Evolutionary conservation across 306 rosid genomes (phyloP), one percentile per base, ranked within the genome.

Genomic region (Prunus armeniaca): DNA sequence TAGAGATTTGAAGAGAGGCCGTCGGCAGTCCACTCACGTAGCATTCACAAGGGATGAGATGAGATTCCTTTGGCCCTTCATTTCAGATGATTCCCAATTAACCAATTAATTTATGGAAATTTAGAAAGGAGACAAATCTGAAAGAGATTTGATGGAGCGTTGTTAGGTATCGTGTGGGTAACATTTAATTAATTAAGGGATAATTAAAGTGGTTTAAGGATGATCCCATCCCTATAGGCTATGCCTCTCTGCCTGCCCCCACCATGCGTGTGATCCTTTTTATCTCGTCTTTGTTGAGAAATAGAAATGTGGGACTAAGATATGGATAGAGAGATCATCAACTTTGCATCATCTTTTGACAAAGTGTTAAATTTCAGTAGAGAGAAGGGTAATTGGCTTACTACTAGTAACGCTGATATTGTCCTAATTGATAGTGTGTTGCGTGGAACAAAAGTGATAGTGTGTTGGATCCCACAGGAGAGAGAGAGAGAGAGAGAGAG

Each of bases 11-110:
- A 49, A 55, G 72, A 84, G 19, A 41, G 80, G 67, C 54, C 55
- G 55, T 69, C 69, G 84, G 9, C 34, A 55, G n/a, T 79, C 88
- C 86, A 79, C 84, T 83, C 83, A 78, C 50, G 90, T 87, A 38
- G 67, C 88, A 69, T 76, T 85, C 85, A 72, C 6, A 65, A 71
- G 34, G 12, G 69, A 38, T 38, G 43, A 38, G 55, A 72, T 72
- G 22, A 85, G 86, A 79, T 85, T 86, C 84, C 86, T 61, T 73
- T 25, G 55, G 17, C 49, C 20, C 43, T 7, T 38, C 43, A 38
- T 6, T 38, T 7, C 43, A 38, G 43, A 38, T 38, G 43, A 38
- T 38, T 38, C 43, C 43, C 9, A 6, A 6, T 38, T 38, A 38
- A 38, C 43, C 43, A 38, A 6, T 38, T 38, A 38, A 38, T 38